Evolutionary conservation across 2,329 filamentous ascomycete species (phyloP).

Genomic region (Calonectria leucothoes): DNA sequence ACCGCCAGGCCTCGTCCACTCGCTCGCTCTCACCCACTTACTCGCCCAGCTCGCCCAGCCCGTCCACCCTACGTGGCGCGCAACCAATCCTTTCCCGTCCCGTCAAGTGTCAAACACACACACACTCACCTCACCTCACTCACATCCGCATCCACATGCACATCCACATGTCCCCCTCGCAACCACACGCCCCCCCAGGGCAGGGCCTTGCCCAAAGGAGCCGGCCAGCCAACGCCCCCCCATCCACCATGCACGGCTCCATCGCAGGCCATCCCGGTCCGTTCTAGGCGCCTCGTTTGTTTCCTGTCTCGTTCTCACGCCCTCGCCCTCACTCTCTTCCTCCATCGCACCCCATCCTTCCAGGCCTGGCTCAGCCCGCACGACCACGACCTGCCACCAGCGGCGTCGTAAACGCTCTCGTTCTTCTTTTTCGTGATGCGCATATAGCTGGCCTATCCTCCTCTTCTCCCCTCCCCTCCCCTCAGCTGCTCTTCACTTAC

Average conservation of each 20-base stretch:
- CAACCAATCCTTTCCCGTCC: slow-evolving; percentile 35
- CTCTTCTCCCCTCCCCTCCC: background rate
- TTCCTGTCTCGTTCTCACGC: slow-evolving; percentile 15
- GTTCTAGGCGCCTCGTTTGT: slow-evolving; percentile 21
- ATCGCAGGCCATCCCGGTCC: slow-evolving; percentile 14
- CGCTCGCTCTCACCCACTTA: no score
- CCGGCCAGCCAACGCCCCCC: background rate
- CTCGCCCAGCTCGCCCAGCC: no score
- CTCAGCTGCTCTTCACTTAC: slow-evolving; percentile 1
- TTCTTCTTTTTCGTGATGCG: slow-evolving; percentile 39
- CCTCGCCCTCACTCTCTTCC: slow-evolving; percentile 18
- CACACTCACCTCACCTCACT: no score
- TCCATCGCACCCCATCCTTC: slow-evolving; percentile 21
- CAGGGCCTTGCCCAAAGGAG: background rate
- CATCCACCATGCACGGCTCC: slow-evolving; percentile 14
- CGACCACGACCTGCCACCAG: slow-evolving; percentile 39
- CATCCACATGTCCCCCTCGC: slow-evolving; percentile 11
- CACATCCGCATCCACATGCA: background rate
- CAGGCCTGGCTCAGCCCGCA: slow-evolving; percentile 12
- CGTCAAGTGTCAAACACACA: slow-evolving; percentile 23
- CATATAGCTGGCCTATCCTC: slow-evolving; percentile 45
- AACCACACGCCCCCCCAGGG: background rate
- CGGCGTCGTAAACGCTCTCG: slow-evolving; percentile 38
- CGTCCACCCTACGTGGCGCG: background rate
- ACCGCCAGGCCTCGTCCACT: background rate